Base-by-base conservation (phyloP, 345 rosid species). In the Camelina hispida region DNA sequence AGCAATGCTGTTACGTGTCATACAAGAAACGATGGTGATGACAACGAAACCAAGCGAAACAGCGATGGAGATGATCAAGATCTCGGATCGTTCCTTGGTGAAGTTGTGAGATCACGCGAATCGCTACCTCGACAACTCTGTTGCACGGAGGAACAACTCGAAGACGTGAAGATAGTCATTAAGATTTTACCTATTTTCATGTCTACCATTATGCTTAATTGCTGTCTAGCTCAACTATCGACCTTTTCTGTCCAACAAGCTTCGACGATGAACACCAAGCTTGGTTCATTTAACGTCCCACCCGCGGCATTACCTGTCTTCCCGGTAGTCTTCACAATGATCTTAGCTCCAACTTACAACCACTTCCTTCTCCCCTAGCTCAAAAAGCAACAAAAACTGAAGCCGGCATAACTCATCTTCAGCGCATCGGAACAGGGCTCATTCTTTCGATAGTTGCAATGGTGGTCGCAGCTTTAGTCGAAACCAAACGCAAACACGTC, bases 221-320 rank as follows among this genome's bases (percentile, higher is more conserved):
- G 96, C 67, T 94, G 98, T 79, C 89, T 94, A n/a, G 95, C 96
- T 76, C 97, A 94, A 74, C 98, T 94, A 69, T 91, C 94, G 0
- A 91, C 96, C 20, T 94, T 94, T 61, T 94, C 97, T 1, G 88
- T 91, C 67, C 97, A 94, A 55, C 97, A 94, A 85, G 93, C 96
- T 52, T 85, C 97, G 44, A 91, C 95, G 12, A 91, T 91, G 97
- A 79, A 91, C 66, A 91, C 96, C n/a, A 83, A 75, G 69, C 76
- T 91, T 8, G 94, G 93, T 25, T 83, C 87, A 60, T 68, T 89
- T 8, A 82, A 65, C 51, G 87, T 94, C 57, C 93, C 98, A 48
- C 97, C 98, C 0, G 96, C 98, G 9, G 91, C 98, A 15, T 91
- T 94, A 38, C 96, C 97, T 0, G 82, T 91, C 38, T 88, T 88